Evolutionary conservation across 768 basidiomycete genomes (phyloP).

Genomic region (Myochromella boudieri): DNA sequence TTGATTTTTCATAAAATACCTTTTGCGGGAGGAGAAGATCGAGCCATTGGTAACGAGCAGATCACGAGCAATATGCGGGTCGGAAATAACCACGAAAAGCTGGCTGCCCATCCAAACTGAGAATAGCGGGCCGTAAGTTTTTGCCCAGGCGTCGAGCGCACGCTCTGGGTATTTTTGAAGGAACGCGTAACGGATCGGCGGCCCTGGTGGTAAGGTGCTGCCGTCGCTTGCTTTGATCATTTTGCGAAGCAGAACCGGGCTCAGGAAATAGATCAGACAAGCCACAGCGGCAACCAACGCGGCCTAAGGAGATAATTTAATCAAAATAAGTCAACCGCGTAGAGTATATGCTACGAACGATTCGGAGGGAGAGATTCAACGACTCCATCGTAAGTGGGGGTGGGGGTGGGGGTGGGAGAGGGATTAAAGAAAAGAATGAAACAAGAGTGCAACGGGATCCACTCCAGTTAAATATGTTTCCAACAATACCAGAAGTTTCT

Average conservation of each 20-base stretch:
- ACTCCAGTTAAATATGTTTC: too few species aligned
- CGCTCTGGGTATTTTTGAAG: slow-evolving; percentile 34
- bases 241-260: slow-evolving; percentile 16
- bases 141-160: slow-evolving; percentile 31
- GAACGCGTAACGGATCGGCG: slow-evolving; percentile 27
- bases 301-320: neutral
- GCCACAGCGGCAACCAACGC: neutral
- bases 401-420: too few species aligned
- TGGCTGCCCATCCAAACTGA: slow-evolving; percentile 39
- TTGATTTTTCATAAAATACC: slow-evolving; percentile 35
- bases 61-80: slow-evolving; percentile 32
- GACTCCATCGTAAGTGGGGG: too few species aligned
- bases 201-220: slow-evolving; percentile 26
- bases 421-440: too few species aligned
- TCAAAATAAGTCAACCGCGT: too few species aligned
- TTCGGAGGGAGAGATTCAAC: too few species aligned
- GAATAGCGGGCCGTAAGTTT: slow-evolving; percentile 30
- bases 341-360: too few species aligned
- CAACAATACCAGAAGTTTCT: too few species aligned
- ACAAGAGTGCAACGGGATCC: too few species aligned
- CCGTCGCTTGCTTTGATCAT: slow-evolving; percentile 19
- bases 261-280: neutral
- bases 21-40: slow-evolving; percentile 32
- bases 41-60: slow-evolving; percentile 35
- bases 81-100: slow-evolving; percentile 35